Conservation (phyloP, 2,329 filamentous ascomycete genomes). For the Coniochaeta ligniaria region DNA sequence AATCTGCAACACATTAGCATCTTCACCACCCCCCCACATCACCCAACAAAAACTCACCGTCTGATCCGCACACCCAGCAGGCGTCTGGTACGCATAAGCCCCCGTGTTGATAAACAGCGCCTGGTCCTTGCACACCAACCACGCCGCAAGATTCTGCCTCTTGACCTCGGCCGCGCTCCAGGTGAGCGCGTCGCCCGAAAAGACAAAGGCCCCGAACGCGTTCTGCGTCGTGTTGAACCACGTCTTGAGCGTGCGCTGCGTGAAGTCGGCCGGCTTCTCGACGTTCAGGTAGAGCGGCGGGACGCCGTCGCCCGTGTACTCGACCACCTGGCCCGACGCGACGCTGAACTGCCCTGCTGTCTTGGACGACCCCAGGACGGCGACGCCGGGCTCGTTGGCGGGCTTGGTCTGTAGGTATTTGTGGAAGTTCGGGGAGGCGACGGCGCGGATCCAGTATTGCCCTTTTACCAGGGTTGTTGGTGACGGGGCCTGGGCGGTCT, state of each 20-base stretch:
- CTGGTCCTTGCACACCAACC: slow-evolving; percentile 49
- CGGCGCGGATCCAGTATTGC: slow-evolving; percentile 51
- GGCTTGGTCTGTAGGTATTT: slow-evolving; percentile 44
- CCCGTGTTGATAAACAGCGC: slow-evolving; percentile 51
- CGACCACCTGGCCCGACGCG: slow-evolving; percentile 46
- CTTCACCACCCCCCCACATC: background rate
- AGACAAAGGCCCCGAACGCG: slow-evolving; percentile 48
- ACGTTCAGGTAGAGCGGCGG: slow-evolving; percentile 39
- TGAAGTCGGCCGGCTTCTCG: slow-evolving; percentile 33
- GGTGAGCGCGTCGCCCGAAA: slow-evolving; percentile 49
- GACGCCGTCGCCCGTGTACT: slow-evolving; percentile 29
- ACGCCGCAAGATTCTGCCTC: slow-evolving; percentile 49
- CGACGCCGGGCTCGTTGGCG: slow-evolving; percentile 33
- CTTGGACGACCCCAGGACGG: slow-evolving; percentile 41
- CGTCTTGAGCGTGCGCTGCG: slow-evolving; percentile 40
- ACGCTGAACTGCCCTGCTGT: slow-evolving; percentile 53
- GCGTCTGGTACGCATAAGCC: slow-evolving; percentile 50
- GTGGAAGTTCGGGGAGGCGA: slow-evolving; percentile 50
- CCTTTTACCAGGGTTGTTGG: slow-evolving; percentile 37
- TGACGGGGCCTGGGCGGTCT: slow-evolving; percentile 7
- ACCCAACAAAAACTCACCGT: slow-evolving; percentile 34
- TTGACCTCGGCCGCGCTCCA: slow-evolving; percentile 41
- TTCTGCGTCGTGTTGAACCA: slow-evolving; percentile 44
- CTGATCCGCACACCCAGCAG: slow-evolving; percentile 49
- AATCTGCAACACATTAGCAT: slow-evolving; percentile 18